Evolutionary conservation across 2,329 filamentous ascomycete genomes (phyloP).

Genomic region (Neobulgaria alba): DNA sequence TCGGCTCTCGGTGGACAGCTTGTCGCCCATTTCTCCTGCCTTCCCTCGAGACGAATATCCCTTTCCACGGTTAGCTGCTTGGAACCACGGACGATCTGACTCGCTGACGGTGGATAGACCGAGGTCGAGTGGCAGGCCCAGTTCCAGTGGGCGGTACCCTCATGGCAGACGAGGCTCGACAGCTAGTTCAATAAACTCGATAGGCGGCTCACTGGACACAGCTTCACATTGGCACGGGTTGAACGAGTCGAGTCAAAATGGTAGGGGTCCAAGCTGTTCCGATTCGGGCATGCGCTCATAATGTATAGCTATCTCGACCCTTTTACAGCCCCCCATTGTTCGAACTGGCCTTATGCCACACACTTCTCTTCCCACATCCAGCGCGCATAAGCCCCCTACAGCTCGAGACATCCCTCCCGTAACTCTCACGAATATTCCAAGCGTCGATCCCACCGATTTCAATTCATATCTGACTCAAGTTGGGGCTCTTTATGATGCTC

Average conservation of each 20-base stretch:
- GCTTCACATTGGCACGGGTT: conserved; percentile 49
- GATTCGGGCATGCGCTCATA: conserved; percentile 6
- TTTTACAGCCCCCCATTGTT: conserved; percentile 85
- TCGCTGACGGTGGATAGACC: conserved; percentile 34
- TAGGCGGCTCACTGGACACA: conserved; percentile 74
- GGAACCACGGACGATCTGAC: neutral
- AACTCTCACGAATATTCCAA: conserved; percentile 77
- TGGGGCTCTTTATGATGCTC: conserved; percentile 78
- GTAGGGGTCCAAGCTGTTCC: conserved; percentile 31
- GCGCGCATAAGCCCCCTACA: conserved; percentile 73
- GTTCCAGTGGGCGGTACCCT: conserved; percentile 31
- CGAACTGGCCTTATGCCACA: conserved; percentile 80
- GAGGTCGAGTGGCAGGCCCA: conserved; percentile 27
- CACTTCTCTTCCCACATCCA: conserved; percentile 58
- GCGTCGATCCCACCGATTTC: conserved; percentile 73
- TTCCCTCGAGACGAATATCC: conserved; percentile 39
- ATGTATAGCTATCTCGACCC: conserved; percentile 70
- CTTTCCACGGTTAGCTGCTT: conserved; percentile 39
- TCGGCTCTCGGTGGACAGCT: conserved; percentile 40
- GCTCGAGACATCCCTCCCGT: conserved; percentile 89
- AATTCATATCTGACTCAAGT: conserved; percentile 78
- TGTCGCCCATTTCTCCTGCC: conserved; percentile 32
- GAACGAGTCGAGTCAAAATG: conserved; percentile 76
- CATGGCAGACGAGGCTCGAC: conserved; percentile 62
- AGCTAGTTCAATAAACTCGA: conserved; percentile 79